A percentile compares a stretch with the other conserved stretches of the same genome.
These are phyloP conservation scores for Rhytidiadelphus loreus DNA, from an alignment of 225 moss, liverwort and hornwort genomes.

Conservation along the genomic window DNA sequence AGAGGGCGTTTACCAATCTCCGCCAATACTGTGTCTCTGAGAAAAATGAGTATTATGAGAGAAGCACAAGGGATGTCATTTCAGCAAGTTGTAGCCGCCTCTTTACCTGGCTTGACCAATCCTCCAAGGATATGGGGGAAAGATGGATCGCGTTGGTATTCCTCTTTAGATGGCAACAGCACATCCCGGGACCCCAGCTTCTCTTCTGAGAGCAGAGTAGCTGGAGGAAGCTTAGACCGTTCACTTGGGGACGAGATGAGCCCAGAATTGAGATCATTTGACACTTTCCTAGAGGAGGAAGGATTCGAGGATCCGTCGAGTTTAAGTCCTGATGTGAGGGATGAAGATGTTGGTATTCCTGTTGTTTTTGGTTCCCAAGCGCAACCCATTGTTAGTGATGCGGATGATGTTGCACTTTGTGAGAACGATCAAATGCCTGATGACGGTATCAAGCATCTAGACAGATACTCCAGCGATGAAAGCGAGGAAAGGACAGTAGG, in stretches of 20 bases:
- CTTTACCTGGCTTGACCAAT: slow-evolving; percentile 14
- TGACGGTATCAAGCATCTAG: neutral
- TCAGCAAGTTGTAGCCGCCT: slow-evolving; percentile 12
- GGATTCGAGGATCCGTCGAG: neutral
- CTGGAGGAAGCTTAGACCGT: slow-evolving; percentile 11
- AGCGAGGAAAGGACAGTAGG: slow-evolving; percentile 4
- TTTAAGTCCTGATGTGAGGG: neutral
- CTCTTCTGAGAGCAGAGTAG: slow-evolving; percentile 40
- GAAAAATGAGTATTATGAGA: slow-evolving; percentile 39
- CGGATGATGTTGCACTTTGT: slow-evolving; percentile 8
- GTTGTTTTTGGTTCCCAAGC: slow-evolving; percentile 3
- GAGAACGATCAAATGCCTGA: neutral
- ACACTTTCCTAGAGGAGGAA: slow-evolving; percentile 23
- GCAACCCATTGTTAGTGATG: slow-evolving; percentile 11
- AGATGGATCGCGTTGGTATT: slow-evolving; percentile 33
- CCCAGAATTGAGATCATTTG: neutral
- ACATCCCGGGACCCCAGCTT: slow-evolving; percentile 9
- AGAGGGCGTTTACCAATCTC: slow-evolving; percentile 9
- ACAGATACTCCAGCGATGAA: slow-evolving; percentile 2
- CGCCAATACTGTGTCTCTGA: neutral
- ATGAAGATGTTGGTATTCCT: neutral
- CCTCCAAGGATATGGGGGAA: slow-evolving; percentile 17
- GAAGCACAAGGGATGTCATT: slow-evolving; percentile 13
- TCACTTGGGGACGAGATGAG: neutral
- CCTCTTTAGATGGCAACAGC: slow-evolving; percentile 9